Evolutionary conservation across 1,284 basidiomycete species (phyloP), one percentile per base, ranked within the genome.

Genomic region (Heterobasidion occidentale): DNA sequence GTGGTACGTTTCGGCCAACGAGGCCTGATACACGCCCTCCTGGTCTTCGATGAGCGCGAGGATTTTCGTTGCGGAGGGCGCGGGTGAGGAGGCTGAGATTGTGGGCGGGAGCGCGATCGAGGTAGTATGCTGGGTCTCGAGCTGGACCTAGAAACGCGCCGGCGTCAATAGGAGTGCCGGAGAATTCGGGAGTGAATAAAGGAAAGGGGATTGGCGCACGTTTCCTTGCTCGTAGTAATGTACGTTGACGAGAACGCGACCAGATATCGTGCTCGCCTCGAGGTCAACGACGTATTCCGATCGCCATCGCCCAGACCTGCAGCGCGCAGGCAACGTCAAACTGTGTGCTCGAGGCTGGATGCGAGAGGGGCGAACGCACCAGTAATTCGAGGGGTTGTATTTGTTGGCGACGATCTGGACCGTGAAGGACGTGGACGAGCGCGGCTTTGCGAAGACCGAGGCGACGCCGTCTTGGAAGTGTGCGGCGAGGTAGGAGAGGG

Each of bases 201-300:
- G 48, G 12, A 54, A 42, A 27, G 36, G n/a, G n/a, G 53, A 35
- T 27, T 12, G 9, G 68, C 79, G 58, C 60, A 94, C 94, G 67
- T 95, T 95, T 64, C 93, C 94, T 71, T 96, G 93, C 70, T 98
- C 94, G 67, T 94, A 98, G 68, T 98, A 98, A 70, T 98, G 94
- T 27, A 96, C 88, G 65, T 94, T 90, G 50, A 93, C 80, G 19
- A 87, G 73, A 34, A 94, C 82, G 61, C 75, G 83, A 0, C 93
- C 88, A 20, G 72, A 65, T 12, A 90, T 70, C 58, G 71, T 77
- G 59, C 78, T 79, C 46, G 77, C 73, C 38, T 73, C 75, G 15
- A 87, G 65, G 65, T 89, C 78, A 56, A 91, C 70, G 35, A 73
- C 66, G 63, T 90, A 89, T 64, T 88, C 80, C n/a, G 89, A 90